Base-by-base conservation (phyloP, 2,329 filamentous ascomycete species). In the Tolypocladium cylindrosporum region DNA sequence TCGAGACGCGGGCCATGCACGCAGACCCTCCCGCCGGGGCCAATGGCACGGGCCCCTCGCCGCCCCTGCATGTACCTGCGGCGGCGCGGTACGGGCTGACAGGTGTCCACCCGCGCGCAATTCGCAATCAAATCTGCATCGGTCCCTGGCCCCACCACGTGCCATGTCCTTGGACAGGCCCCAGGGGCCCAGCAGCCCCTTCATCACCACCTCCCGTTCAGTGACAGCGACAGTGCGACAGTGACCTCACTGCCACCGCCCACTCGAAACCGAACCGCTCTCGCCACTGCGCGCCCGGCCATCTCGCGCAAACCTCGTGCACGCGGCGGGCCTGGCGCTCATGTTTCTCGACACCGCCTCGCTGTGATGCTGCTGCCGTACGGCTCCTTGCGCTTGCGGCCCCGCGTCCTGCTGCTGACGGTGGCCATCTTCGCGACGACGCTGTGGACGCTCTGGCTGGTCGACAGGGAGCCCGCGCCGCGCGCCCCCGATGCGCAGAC, bases 361-460 rank as follows among this genome's bases (percentile, higher is more conserved):
- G 37, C 53, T 9, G 37, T 55, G 53, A 42, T 55, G 19, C 10
- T 60, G 19, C 48, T 52, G 19, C 31, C 48, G 31, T 52, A 52
- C 19, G 48, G 39, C 37, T 41, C 52, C 13, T 4, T 54, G 36
- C 52, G 52, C 36, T 11, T 41, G 37, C 52, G 52, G 39, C 52
- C 52, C 1, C 54, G 54, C 16, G n/a, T 48, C 54, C n/a, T 55
- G 19, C 54, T 55, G 4, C 54, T 55, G 27, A 39, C 54, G 9
- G 27, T 31, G 3, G n/a, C 31, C 31, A 53, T 62, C 55, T 55
- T 62, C 7, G 55, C 56, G 43, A n/a, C 57, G 10, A 41, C 59
- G 27, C 39, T 58, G 4, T 60, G 56, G 58, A 53, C 43, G 16
- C 55, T 61, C 21, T 19, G 56, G 13, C 34, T 55, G 16, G 43